phyloP scores from a whole-genome alignment of 148 eudicot genomes.

The Fagopyrum esculentum region DNA sequence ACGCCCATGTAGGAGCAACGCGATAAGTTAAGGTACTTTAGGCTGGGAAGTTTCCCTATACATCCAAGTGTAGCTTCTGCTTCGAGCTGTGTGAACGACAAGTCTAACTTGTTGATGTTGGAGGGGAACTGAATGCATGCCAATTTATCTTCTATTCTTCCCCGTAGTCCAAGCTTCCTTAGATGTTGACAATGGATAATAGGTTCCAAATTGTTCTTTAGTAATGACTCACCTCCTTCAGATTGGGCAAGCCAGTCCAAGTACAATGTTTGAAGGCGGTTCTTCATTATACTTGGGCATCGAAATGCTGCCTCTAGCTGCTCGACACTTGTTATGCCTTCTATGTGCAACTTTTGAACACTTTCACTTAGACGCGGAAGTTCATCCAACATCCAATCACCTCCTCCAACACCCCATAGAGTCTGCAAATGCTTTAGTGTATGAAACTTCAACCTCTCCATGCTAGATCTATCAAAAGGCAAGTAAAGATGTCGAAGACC shows the following conservation, averaged over 20 bases:
- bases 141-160: constrained; percentile 16
- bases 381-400: constrained; percentile 25
- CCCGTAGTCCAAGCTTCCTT: constrained; percentile 16
- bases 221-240: background rate
- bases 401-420: constrained; percentile 18
- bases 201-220: background rate
- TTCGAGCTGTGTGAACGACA: constrained; percentile 13
- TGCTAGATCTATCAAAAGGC: constrained; percentile 7
- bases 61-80: constrained; percentile 3
- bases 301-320: constrained; percentile 18
- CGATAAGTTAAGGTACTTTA: constrained; percentile 16
- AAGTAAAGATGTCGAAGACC: constrained; percentile 24
- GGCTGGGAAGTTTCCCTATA: constrained; percentile 14
- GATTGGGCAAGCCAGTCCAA: constrained; percentile 16
- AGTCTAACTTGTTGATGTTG: constrained; percentile 18
- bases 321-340: constrained; percentile 16
- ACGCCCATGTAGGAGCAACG: constrained; percentile 19
- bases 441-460: background rate
- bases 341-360: constrained; percentile 17
- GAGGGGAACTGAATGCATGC: constrained; percentile 9
- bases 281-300: constrained; percentile 12
- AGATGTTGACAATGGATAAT: background rate
- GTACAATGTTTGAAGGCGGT: constrained; percentile 14
- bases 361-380: constrained; percentile 4
- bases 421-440: no score